A percentile compares a stretch with the other conserved stretches of the same genome.
Conservation (phyloP, 495 filamentous ascomycete species). For the Parathielavia hyrcaniae region DNA sequence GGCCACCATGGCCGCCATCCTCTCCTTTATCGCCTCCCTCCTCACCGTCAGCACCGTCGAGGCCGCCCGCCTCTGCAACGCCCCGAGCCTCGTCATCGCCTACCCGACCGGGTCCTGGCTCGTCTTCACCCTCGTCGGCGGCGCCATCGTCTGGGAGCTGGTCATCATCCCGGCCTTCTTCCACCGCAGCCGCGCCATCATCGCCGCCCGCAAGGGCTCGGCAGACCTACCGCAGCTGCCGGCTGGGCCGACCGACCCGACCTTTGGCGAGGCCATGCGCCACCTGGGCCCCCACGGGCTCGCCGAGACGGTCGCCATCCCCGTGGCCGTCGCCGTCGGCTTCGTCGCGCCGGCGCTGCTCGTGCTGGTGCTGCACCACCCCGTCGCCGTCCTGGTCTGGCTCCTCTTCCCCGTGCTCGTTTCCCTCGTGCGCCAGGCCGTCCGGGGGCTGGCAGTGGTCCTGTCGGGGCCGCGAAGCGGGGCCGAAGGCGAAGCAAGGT, state of each 20-base stretch:
- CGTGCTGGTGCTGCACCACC: conserved; percentile 69
- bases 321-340: conserved; percentile 35
- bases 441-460: conserved; percentile 19
- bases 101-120: conserved; percentile 36
- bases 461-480: conserved; percentile 7
- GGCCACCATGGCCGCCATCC: conserved; percentile 26
- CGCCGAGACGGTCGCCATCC: conserved; percentile 38
- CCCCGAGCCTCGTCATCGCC: conserved; percentile 28
- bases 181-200: conserved; percentile 28
- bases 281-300: conserved; percentile 23
- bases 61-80: conserved; percentile 36
- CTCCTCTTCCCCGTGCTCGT: conserved; percentile 41
- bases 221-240: neutral
- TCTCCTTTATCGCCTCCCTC: conserved; percentile 32
- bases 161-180: conserved; percentile 40
- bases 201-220: conserved; percentile 17
- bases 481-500: neutral
- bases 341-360: conserved; percentile 41
- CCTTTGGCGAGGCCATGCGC: conserved; percentile 29
- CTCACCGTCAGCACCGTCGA: conserved; percentile 38
- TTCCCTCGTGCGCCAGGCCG: conserved; percentile 27
- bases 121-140: conserved; percentile 37
- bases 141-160: conserved; percentile 39
- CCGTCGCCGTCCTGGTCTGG: conserved; percentile 58
- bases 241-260: conserved; percentile 22